Conservation (phyloP, 441 rosid genomes). For the Populus tomentosa region DNA sequence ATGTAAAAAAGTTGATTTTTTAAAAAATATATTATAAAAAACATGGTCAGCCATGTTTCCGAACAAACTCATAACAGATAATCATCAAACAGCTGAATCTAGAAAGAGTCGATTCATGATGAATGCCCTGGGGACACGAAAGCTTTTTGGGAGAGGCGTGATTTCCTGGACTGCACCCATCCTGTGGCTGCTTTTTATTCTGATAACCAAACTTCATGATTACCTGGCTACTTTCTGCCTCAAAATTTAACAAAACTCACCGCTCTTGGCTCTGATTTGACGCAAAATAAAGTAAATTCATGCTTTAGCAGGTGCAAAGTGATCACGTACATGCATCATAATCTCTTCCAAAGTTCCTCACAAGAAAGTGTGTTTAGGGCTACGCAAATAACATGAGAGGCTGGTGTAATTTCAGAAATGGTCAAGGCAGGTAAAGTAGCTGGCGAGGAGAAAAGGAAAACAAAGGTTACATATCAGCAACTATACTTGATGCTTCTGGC, state of each 20-base stretch:
- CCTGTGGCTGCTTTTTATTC: no score
- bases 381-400: neutral
- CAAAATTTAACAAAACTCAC: neutral
- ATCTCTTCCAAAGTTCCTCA: neutral
- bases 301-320: neutral
- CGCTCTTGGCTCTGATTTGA: neutral
- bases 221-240: neutral
- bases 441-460: neutral
- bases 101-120: neutral
- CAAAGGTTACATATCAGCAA: neutral
- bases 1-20: no score
- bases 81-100: neutral
- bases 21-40: no score
- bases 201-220: neutral
- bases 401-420: no score
- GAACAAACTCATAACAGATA: neutral
- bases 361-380: neutral
- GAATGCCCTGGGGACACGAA: neutral
- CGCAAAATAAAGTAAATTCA: neutral
- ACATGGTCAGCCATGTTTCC: no score
- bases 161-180: neutral
- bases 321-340: neutral
- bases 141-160: neutral
- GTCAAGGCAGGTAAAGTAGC: neutral
- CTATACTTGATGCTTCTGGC: slow-evolving; percentile 7